A percentile compares a stretch with the other conserved stretches of the same genome.
Evolutionary conservation across 2,329 filamentous ascomycete genomes (phyloP).

Genomic region (Paraphoma sp.): DNA sequence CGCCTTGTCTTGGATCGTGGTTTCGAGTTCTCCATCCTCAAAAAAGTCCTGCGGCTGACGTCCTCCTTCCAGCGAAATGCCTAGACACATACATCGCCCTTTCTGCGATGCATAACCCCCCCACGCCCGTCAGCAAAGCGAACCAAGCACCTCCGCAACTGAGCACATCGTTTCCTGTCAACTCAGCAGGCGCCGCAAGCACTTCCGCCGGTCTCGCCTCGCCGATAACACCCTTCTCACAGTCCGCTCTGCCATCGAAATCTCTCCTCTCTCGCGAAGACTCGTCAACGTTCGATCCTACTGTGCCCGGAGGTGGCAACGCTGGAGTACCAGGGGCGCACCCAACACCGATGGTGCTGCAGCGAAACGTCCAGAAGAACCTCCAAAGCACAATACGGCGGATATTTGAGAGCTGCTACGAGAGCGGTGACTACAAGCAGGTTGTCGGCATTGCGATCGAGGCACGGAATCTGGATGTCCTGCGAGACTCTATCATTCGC

Average conservation of each 20-base stretch:
- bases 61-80: slow-evolving; percentile 72
- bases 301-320: slow-evolving; percentile 63
- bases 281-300: slow-evolving; percentile 67
- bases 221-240: slow-evolving; percentile 93
- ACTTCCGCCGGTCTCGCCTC: slow-evolving; percentile 75
- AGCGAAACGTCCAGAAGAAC: slow-evolving; percentile 77
- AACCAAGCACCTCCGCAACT: slow-evolving; percentile 69
- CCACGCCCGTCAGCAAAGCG: slow-evolving; percentile 56
- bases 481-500: slow-evolving; percentile 84
- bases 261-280: slow-evolving; percentile 86
- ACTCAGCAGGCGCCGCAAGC: slow-evolving; percentile 68
- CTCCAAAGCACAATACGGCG: slow-evolving; percentile 85
- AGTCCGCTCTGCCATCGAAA: slow-evolving; percentile 90
- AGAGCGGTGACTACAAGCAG: slow-evolving; percentile 86
- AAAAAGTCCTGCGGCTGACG: slow-evolving; percentile 15
- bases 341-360: slow-evolving; percentile 69
- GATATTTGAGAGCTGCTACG: slow-evolving; percentile 88
- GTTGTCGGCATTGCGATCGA: slow-evolving; percentile 97
- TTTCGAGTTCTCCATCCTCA: not conserved
- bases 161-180: slow-evolving; percentile 77
- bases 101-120: slow-evolving; percentile 65
- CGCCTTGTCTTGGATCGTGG: not conserved
- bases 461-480: slow-evolving; percentile 86
- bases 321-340: slow-evolving; percentile 60
- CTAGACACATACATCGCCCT: slow-evolving; percentile 96